Evolutionary conservation across 2,329 filamentous ascomycete species (phyloP).

Genomic region (Talaromyces pinophilus): DNA sequence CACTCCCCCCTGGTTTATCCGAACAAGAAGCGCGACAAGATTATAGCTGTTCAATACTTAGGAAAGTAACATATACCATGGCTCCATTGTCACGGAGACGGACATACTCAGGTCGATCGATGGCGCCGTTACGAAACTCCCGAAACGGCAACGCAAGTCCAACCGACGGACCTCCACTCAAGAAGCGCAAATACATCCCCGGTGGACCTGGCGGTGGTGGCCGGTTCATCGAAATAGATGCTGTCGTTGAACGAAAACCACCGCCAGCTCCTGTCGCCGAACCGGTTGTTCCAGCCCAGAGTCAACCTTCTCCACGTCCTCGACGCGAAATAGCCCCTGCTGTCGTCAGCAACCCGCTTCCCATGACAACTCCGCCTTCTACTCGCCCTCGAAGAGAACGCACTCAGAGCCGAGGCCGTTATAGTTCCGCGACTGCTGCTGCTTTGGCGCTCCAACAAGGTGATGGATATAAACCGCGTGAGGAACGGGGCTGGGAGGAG

Average conservation of each 20-base stretch:
- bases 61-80: constrained; percentile 28
- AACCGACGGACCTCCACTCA: constrained; percentile 62
- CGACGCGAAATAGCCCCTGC: constrained; percentile 52
- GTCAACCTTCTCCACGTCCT: constrained; percentile 52
- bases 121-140: constrained; percentile 36
- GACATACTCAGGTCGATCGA: constrained; percentile 34
- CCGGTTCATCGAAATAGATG: constrained; percentile 74
- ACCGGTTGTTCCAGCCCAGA: constrained; percentile 44
- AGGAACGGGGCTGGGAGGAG: constrained; percentile 96
- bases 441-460: constrained; percentile 86
- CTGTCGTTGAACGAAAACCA: constrained; percentile 55
- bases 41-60: neutral
- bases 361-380: constrained; percentile 41
- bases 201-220: constrained; percentile 85
- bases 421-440: constrained; percentile 79
- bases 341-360: constrained; percentile 29
- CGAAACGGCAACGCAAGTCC: constrained; percentile 32
- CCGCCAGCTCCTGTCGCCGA: constrained; percentile 33
- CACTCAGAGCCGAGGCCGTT: constrained; percentile 62
- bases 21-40: neutral
- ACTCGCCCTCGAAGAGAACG: constrained; percentile 46
- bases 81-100: constrained; percentile 35
- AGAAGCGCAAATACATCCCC: constrained; percentile 77
- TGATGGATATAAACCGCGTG: constrained; percentile 94
- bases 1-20: constrained; percentile 15